Evolutionary conservation across 192 early-diverging fungal genomes (phyloP).

Genomic region (Chytriomyces confervae): DNA sequence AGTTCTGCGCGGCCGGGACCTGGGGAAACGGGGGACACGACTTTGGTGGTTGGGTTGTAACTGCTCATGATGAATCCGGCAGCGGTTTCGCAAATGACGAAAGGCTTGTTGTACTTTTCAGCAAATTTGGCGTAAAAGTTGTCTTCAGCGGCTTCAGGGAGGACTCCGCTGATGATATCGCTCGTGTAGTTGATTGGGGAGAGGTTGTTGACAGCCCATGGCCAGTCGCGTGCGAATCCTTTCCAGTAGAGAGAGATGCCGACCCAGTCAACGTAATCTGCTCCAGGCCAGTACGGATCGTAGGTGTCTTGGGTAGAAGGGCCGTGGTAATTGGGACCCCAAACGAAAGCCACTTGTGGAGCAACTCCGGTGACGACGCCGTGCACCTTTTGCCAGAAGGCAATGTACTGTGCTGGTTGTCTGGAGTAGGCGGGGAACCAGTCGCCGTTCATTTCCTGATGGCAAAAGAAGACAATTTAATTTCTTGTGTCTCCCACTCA

Average conservation of each 20-base stretch:
- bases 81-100: conserved; percentile 19
- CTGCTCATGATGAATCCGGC: background rate
- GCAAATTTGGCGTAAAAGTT: conserved; percentile 28
- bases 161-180: conserved; percentile 5
- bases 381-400: conserved; percentile 13
- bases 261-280: conserved; percentile 43
- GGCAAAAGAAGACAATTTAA: background rate
- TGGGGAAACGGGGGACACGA: background rate
- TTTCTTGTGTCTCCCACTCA: background rate
- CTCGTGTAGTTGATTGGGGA: conserved; percentile 2
- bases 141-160: background rate
- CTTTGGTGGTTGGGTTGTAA: background rate
- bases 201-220: conserved; percentile 5
- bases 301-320: conserved; percentile 21
- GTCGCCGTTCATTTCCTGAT: background rate
- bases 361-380: background rate
- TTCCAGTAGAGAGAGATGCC: conserved; percentile 34
- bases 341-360: conserved; percentile 20
- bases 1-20: conserved; percentile 8
- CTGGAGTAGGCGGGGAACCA: conserved; percentile 29
- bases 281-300: conserved; percentile 35
- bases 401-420: conserved; percentile 7
- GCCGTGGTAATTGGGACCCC: conserved; percentile 25
- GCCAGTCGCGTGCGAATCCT: conserved; percentile 8
- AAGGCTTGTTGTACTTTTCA: conserved; percentile 29